Evolutionary conservation across 2,329 filamentous ascomycete species (phyloP).

Genomic region (Aspergillus luchuensis): DNA sequence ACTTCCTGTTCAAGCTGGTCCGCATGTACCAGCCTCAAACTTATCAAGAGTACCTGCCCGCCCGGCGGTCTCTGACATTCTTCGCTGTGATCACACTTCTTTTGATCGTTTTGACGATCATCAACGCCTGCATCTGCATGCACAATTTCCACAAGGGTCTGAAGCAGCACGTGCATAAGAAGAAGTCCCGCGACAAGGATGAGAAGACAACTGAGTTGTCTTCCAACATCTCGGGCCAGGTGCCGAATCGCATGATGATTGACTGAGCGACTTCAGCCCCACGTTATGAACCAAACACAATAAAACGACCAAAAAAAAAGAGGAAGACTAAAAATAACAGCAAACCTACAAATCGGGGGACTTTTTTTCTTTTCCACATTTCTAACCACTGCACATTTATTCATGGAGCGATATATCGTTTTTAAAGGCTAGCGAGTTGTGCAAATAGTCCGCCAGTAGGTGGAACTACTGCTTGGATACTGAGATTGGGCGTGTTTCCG

Average conservation of each 20-base stretch:
- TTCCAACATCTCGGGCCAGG: slow-evolving; percentile 37
- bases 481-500: slow-evolving; percentile 23
- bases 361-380: not conserved
- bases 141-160: slow-evolving; percentile 87
- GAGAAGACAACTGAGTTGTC: slow-evolving; percentile 47
- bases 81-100: slow-evolving; percentile 93
- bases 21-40: slow-evolving; percentile 80
- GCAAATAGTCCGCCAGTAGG: slow-evolving; percentile 10
- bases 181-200: slow-evolving; percentile 55
- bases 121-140: slow-evolving; percentile 83
- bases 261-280: slow-evolving; percentile 32
- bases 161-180: slow-evolving; percentile 76
- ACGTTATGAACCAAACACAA: slow-evolving; percentile 10
- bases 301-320: slow-evolving; percentile 2
- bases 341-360: not conserved
- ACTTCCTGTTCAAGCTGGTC: slow-evolving; percentile 97
- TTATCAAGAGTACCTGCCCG: slow-evolving; percentile 68
- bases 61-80: slow-evolving; percentile 81
- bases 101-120: slow-evolving; percentile 83
- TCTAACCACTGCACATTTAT: slow-evolving; percentile 3
- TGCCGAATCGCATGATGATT: slow-evolving; percentile 50
- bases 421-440: slow-evolving; percentile 14
- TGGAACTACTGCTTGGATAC: slow-evolving; percentile 13
- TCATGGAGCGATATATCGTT: slow-evolving; percentile 16
- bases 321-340: slow-evolving; percentile 2